Conservation (phyloP, 371 early-diverging fungal genomes). For the Umbelopsis sp. region DNA sequence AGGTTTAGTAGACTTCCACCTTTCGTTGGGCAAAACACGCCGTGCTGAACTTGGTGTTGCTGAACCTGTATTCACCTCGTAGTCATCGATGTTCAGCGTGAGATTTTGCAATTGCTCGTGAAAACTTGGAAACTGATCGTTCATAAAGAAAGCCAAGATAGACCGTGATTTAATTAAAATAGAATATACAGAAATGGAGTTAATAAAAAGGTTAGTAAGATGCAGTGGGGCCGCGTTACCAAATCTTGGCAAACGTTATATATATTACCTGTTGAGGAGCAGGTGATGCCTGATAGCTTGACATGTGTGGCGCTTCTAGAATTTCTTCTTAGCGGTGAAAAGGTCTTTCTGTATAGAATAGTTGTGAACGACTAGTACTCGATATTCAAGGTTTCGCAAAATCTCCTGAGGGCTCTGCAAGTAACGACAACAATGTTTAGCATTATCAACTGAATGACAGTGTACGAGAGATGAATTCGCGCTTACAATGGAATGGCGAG, state of each 20-base stretch:
- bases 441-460: background rate
- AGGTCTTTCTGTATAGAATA: background rate
- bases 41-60: background rate
- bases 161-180: background rate
- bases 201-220: background rate
- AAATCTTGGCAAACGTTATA: background rate
- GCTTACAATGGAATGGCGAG: background rate
- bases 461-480: background rate
- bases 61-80: background rate
- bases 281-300: background rate
- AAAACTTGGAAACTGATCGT: background rate
- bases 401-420: background rate
- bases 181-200: background rate
- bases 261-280: background rate
- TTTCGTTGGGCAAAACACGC: background rate
- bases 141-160: background rate
- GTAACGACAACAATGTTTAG: background rate
- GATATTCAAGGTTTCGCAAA: background rate
- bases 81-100: slow-evolving; percentile 7
- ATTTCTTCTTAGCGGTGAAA: background rate
- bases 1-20: slow-evolving; percentile 10
- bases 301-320: background rate
- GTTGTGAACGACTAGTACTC: background rate
- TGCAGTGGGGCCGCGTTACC: background rate
- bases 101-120: slow-evolving; percentile 15